phyloP scores from a whole-genome alignment of 2,329 filamentous ascomycete genomes.

The Dactylellina drechsleri region DNA sequence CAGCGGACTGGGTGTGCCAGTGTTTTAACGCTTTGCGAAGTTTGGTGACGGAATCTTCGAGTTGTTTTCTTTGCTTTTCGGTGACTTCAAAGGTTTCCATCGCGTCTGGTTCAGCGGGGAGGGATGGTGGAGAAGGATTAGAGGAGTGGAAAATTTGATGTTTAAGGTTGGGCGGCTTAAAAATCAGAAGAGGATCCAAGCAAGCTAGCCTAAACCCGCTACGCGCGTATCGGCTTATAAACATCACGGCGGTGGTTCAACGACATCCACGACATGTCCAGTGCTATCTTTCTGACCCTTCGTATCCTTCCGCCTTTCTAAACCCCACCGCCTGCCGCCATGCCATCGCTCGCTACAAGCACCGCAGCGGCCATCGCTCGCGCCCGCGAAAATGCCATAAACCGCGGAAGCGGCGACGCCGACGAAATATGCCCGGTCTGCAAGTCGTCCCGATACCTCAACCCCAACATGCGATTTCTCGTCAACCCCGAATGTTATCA shows the following conservation, averaged over 20 bases:
- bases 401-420: constrained; percentile 57
- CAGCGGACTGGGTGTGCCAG: constrained; percentile 90
- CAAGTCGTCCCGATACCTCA: constrained; percentile 95
- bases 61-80: constrained; percentile 76
- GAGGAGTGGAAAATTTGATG: constrained; percentile 17
- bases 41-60: constrained; percentile 79
- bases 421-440: constrained; percentile 91
- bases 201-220: not conserved
- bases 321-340: constrained; percentile 8
- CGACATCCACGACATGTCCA: constrained; percentile 19
- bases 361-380: constrained; percentile 45
- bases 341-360: constrained; percentile 27
- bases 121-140: constrained; percentile 63
- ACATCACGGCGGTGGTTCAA: not conserved
- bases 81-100: constrained; percentile 65
- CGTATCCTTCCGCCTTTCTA: not conserved
- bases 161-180: constrained; percentile 36
- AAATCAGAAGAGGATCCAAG: constrained; percentile 31
- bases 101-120: not conserved
- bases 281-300: not conserved
- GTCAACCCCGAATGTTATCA: constrained; percentile 99
- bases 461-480: constrained; percentile 90
- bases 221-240: constrained; percentile 8
- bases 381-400: constrained; percentile 50
- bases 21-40: constrained; percentile 80